Conservation (phyloP, 2,329 filamentous ascomycete genomes). For the Penicillium corylophilum region DNA sequence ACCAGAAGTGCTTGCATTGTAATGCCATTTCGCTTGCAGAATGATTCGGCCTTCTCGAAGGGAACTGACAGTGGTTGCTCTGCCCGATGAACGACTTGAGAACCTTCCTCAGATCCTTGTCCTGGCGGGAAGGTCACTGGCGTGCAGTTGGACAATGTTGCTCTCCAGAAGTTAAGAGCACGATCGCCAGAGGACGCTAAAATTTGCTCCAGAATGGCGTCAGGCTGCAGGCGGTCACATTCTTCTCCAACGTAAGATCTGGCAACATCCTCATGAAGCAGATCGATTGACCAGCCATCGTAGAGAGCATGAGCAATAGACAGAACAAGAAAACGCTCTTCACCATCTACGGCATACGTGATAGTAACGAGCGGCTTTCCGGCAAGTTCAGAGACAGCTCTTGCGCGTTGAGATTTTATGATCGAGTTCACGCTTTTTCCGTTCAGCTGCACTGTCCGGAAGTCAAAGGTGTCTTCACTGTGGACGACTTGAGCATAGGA, state of each 20-base stretch:
- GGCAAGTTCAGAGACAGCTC: conserved; percentile 3
- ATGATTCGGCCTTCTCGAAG: conserved; percentile 47
- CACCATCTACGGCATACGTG: conserved; percentile 34
- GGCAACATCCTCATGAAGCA: conserved; percentile 70
- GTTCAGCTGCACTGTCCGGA: conserved; percentile 28
- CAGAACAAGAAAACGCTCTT: conserved; percentile 53
- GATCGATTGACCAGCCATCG: conserved; percentile 77
- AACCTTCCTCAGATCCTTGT: conserved; percentile 11
- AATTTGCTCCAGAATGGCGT: conserved; percentile 56
- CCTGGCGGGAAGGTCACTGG: conserved; percentile 41
- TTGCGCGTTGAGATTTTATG: conserved; percentile 18
- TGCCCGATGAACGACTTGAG: conserved; percentile 26
- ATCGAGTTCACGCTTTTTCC: conserved; percentile 23
- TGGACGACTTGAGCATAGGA: conserved; percentile 59
- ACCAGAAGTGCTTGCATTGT: conserved; percentile 76
- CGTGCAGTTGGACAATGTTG: conserved; percentile 59
- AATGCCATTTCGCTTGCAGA: conserved; percentile 67
- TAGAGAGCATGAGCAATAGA: conserved; percentile 86
- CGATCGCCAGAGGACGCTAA: conserved; percentile 49
- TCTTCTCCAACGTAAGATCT: conserved; percentile 58
- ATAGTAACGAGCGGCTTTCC: conserved; percentile 36
- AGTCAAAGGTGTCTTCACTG: conserved; percentile 29
- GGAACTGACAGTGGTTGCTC: conserved; percentile 32
- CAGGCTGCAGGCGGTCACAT: conserved; percentile 49
- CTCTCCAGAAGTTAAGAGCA: conserved; percentile 67